Base-by-base conservation (phyloP, 768 basidiomycete species). In the Cytidiella melzeri region DNA sequence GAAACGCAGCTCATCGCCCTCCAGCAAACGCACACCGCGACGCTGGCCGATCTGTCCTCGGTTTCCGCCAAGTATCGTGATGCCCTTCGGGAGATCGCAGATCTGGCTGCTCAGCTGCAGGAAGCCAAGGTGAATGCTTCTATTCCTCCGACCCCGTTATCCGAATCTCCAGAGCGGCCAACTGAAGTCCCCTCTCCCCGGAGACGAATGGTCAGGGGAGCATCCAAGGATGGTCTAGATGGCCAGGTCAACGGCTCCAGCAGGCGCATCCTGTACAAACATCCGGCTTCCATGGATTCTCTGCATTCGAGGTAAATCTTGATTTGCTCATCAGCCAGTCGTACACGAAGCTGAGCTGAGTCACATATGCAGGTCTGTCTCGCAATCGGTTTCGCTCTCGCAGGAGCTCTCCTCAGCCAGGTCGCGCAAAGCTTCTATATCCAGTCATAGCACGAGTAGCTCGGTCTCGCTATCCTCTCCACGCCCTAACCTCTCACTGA, bases 321-420 rank as follows among this genome's bases (percentile, higher is more conserved):
- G n/a, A 45, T 27, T 38, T 41, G 43, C 39, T 26, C 43, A 45
- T 54, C 39, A 46, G 13, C 44, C 24, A 45, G 50, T 47, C 54
- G 34, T 60, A 47, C 42, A 51, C 50, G 30, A 15, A 34, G 30
- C 30, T 55, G 48, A 45, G 39, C 19, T 36, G n/a, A 10, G 25
- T n/a, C 58, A n/a, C n/a, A n/a, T n/a, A 13, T 18, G 26, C 46
- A 90, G 88, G 79, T 92, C 91, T 81, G 81, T 84, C 57, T 91
- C 88, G 73, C 89, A 89, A 70, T 93, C 92, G 67, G 81, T 84
- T 74, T 95, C 93, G 76, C 83, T 95, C 60, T 94, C 93, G 74
- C 93, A 97, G 92, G 92, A 91, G 78, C 79, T 92, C 57, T 92
- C 84, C 58, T 92, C 84, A 74, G 87, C 71, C 71, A 85, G 84